Percentiles rank a stretch among this genome's conserved stretches.
Evolutionary conservation across 805 yeast genomes (phyloP).

Genomic region (Saccharomycopsis sp.): DNA sequence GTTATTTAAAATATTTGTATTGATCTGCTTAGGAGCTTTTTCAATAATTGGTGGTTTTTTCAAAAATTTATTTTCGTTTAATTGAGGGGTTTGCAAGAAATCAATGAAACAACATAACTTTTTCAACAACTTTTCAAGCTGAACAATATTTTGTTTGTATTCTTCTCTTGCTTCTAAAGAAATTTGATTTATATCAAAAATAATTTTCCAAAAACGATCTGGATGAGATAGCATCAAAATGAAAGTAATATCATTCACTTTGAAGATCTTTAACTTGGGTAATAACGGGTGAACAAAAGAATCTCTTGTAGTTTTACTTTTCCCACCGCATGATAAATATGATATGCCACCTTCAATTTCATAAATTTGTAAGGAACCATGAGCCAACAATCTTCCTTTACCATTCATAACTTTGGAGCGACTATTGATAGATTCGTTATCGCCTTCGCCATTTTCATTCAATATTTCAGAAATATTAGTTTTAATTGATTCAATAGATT

Average conservation of each 20-base stretch:
- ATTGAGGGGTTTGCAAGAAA: conserved; percentile 1
- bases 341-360: conserved; percentile 14
- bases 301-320: conserved; percentile 10
- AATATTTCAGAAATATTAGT: conserved; percentile 12
- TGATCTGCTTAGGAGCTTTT: not conserved
- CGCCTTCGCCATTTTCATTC: not conserved
- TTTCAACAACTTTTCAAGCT: conserved; percentile 6
- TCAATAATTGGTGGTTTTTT: not conserved
- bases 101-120: conserved; percentile 8
- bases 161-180: not conserved
- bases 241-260: conserved; percentile 4
- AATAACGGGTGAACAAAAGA: conserved; percentile 15
- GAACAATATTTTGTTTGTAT: not conserved
- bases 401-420: not conserved
- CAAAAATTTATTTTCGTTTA: not conserved
- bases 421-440: not conserved
- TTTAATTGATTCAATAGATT: conserved; percentile 9
- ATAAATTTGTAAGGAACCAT: conserved; percentile 9
- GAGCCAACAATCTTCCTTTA: conserved; percentile 10
- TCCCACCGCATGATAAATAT: conserved; percentile 13
- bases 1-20: not conserved
- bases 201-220: conserved; percentile 13
- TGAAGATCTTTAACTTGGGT: conserved; percentile 10
- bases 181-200: conserved; percentile 1
- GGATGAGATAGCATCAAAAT: conserved; percentile 13